Evolutionary conservation across 331 rosid genomes (phyloP).

Genomic region (Malus hybrid): DNA sequence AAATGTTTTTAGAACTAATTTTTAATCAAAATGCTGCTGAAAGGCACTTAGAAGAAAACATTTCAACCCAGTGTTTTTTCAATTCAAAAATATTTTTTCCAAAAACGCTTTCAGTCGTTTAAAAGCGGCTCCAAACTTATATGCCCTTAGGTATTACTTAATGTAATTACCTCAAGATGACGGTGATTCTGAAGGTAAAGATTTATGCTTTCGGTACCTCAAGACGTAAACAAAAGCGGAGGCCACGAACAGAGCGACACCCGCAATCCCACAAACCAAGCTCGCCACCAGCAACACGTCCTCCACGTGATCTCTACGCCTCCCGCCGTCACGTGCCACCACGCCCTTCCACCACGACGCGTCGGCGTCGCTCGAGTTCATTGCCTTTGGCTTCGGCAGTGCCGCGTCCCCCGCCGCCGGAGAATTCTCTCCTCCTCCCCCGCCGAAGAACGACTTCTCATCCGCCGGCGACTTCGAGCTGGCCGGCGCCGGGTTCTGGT

Average conservation of each 20-base stretch:
- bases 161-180: background rate
- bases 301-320: constrained; percentile 23
- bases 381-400: constrained; percentile 46
- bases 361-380: constrained; percentile 44
- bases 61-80: too few relatives aligned
- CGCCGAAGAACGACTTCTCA: constrained; percentile 74
- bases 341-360: constrained; percentile 36
- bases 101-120: too few relatives aligned
- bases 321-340: constrained; percentile 8
- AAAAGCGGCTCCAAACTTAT: too few relatives aligned
- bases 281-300: constrained; percentile 50
- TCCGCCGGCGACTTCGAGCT: constrained; percentile 19
- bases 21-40: too few relatives aligned
- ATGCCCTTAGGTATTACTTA: too few relatives aligned
- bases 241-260: constrained; percentile 60
- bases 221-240: constrained; percentile 42
- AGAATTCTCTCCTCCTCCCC: constrained; percentile 27
- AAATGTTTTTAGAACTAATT: too few relatives aligned
- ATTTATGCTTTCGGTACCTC: constrained; percentile 20
- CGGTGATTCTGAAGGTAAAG: constrained; percentile 13
- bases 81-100: too few relatives aligned
- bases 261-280: constrained; percentile 68
- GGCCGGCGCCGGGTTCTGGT: constrained; percentile 41
- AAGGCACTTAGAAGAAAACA: too few relatives aligned
- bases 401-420: constrained; percentile 30